These are phyloP conservation scores for Juglanconis oblonga DNA, from an alignment of 2,329 filamentous ascomycete species.

Conservation along the genomic window DNA sequence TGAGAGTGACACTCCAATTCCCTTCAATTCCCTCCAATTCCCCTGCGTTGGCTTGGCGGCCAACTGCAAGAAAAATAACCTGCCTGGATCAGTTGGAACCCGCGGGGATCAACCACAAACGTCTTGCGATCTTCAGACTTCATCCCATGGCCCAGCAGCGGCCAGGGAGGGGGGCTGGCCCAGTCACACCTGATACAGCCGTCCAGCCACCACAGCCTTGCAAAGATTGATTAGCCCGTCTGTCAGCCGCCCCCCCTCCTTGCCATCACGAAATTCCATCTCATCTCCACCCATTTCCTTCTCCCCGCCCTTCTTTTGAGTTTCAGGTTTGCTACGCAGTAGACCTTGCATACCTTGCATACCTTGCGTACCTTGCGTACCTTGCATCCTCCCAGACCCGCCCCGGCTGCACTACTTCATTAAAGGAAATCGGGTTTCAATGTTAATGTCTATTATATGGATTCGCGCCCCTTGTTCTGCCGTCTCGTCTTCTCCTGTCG, in stretches of 20 bases:
- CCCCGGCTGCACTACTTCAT: neutral
- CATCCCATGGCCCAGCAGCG: neutral
- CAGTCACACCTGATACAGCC: neutral
- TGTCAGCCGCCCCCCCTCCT: neutral
- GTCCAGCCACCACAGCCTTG: neutral
- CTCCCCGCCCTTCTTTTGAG: neutral
- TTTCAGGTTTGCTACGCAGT: neutral
- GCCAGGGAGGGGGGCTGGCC: neutral
- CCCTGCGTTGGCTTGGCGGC: neutral
- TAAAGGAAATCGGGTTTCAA: slow-evolving; percentile 1
- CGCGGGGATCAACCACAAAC: neutral
- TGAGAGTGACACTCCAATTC: neutral
- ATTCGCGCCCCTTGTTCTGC: neutral
- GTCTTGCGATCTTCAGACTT: too few species aligned
- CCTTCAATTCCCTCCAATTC: neutral
- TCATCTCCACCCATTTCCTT: neutral
- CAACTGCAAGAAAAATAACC: neutral
- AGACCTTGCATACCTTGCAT: neutral
- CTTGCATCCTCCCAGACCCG: neutral
- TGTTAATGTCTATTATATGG: slow-evolving; percentile 7
- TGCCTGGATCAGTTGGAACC: neutral
- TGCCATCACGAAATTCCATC: neutral
- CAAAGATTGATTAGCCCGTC: neutral
- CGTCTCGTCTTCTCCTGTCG: neutral
- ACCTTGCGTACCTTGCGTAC: neutral